Percentiles rank a stretch among this genome's conserved stretches.
phyloP scores from a whole-genome alignment of 2,329 filamentous ascomycete species.

The Arthrobotrys entomopaga region DNA sequence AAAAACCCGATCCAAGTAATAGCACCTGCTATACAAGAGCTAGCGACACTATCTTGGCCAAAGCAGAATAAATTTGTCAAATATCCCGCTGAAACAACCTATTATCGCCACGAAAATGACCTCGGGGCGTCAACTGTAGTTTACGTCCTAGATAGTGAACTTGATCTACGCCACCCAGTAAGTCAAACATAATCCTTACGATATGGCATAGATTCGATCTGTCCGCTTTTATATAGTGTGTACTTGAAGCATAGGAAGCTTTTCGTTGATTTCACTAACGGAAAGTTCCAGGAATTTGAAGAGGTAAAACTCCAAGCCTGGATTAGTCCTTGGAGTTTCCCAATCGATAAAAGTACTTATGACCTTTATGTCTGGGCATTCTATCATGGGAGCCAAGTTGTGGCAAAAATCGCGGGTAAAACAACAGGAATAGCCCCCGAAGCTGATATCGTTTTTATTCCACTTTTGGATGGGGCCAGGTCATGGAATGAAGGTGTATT shows the following conservation, averaged over 20 bases:
- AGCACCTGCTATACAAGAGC: neutral
- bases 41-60: slow-evolving; percentile 11
- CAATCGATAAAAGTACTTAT: neutral
- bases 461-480: neutral
- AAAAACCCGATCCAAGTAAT: neutral
- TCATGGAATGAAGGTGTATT: too few relatives aligned
- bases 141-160: slow-evolving; percentile 7
- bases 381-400: slow-evolving; percentile 5
- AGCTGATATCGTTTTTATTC: slow-evolving; percentile 3
- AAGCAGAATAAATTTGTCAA: neutral
- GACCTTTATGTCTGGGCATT: neutral
- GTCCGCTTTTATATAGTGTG: too few relatives aligned
- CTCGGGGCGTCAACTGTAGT: slow-evolving; percentile 15
- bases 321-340: neutral
- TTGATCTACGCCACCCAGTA: slow-evolving; percentile 5
- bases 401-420: slow-evolving; percentile 10
- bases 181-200: neutral
- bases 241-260: too few relatives aligned
- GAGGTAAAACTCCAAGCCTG: slow-evolving; percentile 11
- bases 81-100: slow-evolving; percentile 1
- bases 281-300: slow-evolving; percentile 4
- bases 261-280: too few relatives aligned
- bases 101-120: slow-evolving; percentile 27
- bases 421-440: slow-evolving; percentile 12
- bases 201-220: too few relatives aligned